A percentile compares a stretch with the other conserved stretches of the same genome.
phyloP scores from a whole-genome alignment of 2,329 filamentous ascomycete genomes.

The Phoma sp. region DNA sequence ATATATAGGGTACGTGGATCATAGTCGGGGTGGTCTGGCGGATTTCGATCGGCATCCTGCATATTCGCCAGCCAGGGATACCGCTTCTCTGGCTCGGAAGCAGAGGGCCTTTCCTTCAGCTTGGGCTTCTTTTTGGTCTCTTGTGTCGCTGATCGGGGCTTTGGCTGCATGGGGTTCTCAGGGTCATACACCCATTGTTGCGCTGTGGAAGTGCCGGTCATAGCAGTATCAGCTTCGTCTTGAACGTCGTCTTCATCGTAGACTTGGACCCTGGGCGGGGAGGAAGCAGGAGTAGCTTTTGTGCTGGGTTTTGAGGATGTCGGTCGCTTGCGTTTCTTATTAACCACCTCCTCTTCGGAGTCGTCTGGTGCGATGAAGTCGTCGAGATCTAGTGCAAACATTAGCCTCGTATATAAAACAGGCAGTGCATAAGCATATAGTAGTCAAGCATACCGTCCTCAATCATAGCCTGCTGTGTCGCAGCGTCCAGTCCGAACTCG shows the following conservation, averaged over 20 bases:
- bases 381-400: conserved; percentile 66
- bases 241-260: conserved; percentile 55
- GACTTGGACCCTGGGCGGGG: conserved; percentile 43
- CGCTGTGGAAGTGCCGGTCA: conserved; percentile 70
- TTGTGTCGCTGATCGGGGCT: conserved; percentile 51
- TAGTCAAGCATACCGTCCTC: conserved; percentile 56
- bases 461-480: conserved; percentile 60
- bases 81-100: conserved; percentile 80
- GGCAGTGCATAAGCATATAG: neutral
- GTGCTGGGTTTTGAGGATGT: conserved; percentile 66
- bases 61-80: conserved; percentile 91
- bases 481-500: conserved; percentile 66
- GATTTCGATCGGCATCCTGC: conserved; percentile 81
- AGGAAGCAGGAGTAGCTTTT: conserved; percentile 57
- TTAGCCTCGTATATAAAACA: too few species aligned
- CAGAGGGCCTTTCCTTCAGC: conserved; percentile 71
- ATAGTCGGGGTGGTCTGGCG: conserved; percentile 81
- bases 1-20: conserved; percentile 92
- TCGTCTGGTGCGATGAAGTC: conserved; percentile 90
- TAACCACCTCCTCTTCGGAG: conserved; percentile 65
- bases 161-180: conserved; percentile 59
- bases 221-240: conserved; percentile 61
- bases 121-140: conserved; percentile 40
- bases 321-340: conserved; percentile 73
- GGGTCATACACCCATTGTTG: conserved; percentile 82